Evolutionary conservation across 306 rosid genomes (phyloP).

Genomic region (Spatholobus suberectus): DNA sequence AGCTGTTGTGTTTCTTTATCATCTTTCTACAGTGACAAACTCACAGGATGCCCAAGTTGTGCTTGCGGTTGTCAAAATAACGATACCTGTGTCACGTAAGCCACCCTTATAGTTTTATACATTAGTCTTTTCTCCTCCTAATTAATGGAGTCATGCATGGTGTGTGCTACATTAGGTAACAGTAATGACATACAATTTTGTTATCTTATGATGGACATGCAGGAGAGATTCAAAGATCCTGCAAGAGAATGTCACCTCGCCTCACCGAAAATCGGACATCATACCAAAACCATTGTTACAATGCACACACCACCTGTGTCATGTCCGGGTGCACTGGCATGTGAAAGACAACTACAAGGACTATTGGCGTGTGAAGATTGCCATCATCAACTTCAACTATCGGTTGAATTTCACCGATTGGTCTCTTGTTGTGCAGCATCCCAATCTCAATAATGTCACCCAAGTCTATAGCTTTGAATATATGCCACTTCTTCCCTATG

Average conservation of each 20-base stretch:
- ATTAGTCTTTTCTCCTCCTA: neutral
- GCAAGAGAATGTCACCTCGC: constrained; percentile 43
- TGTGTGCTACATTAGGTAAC: neutral
- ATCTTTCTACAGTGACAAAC: constrained; percentile 80
- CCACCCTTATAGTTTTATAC: constrained; percentile 14
- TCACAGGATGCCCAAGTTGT: constrained; percentile 83
- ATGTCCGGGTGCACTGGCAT: constrained; percentile 88
- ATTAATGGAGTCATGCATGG: neutral
- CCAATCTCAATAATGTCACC: constrained; percentile 89
- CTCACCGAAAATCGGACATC: constrained; percentile 55
- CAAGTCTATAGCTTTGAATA: constrained; percentile 92
- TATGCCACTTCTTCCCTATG: constrained; percentile 83
- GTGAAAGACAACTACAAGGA: constrained; percentile 78
- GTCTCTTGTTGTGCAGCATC: constrained; percentile 89
- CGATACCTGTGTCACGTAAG: constrained; percentile 77
- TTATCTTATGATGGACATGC: constrained; percentile 26
- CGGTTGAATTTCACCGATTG: constrained; percentile 76
- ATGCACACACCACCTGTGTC: constrained; percentile 93
- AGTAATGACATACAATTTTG: constrained; percentile 8
- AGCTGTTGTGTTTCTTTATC: constrained; percentile 96
- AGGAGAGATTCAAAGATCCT: constrained; percentile 70
- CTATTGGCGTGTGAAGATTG: constrained; percentile 87
- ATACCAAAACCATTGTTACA: constrained; percentile 73
- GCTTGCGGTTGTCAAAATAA: constrained; percentile 91
- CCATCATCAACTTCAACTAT: constrained; percentile 81